These are phyloP conservation scores for Rhodotorula sp. DNA, from an alignment of 1,284 basidiomycete species.

Conservation along the genomic window DNA sequence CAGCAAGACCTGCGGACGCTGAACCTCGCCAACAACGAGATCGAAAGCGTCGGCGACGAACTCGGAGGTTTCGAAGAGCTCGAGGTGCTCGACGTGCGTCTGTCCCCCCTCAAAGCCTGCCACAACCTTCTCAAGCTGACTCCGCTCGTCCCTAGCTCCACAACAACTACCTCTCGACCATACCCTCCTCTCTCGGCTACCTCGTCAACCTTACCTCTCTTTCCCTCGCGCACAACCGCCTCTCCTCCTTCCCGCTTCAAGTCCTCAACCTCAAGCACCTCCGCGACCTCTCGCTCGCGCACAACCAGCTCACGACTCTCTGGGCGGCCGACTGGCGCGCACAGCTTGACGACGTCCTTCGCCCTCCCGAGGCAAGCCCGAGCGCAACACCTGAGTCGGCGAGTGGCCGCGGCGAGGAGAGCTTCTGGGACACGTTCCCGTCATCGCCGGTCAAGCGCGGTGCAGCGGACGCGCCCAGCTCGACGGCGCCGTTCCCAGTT, in stretches of 20 bases:
- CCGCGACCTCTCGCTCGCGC: constrained; percentile 31
- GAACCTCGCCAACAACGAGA: constrained; percentile 34
- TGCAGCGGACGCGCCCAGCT: not conserved
- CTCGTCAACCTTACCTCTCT: constrained; percentile 35
- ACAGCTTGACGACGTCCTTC: constrained; percentile 6
- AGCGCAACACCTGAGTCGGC: constrained; percentile 27
- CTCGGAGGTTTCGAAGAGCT: constrained; percentile 38
- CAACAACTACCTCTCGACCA: constrained; percentile 26
- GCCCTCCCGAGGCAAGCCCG: constrained; percentile 17
- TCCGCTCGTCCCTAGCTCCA: constrained; percentile 19
- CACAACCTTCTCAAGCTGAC: not conserved
- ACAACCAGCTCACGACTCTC: constrained; percentile 27
- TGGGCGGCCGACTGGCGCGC: constrained; percentile 31
- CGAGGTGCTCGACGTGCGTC: constrained; percentile 33
- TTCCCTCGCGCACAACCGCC: constrained; percentile 27
- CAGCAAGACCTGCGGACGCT: constrained; percentile 30
- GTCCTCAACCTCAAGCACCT: constrained; percentile 26
- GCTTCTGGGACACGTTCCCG: constrained; percentile 16
- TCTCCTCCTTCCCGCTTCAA: constrained; percentile 25
- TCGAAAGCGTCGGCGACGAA: constrained; percentile 21
- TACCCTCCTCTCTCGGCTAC: constrained; percentile 28
- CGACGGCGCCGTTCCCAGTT: constrained; percentile 14
- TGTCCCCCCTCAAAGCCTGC: not conserved
- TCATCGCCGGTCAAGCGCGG: not conserved
- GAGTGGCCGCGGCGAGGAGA: not conserved